Evolutionary conservation across 257 asterid genomes (phyloP), one percentile per base, ranked within the genome.

Genomic region (Perilla frutescens): DNA sequence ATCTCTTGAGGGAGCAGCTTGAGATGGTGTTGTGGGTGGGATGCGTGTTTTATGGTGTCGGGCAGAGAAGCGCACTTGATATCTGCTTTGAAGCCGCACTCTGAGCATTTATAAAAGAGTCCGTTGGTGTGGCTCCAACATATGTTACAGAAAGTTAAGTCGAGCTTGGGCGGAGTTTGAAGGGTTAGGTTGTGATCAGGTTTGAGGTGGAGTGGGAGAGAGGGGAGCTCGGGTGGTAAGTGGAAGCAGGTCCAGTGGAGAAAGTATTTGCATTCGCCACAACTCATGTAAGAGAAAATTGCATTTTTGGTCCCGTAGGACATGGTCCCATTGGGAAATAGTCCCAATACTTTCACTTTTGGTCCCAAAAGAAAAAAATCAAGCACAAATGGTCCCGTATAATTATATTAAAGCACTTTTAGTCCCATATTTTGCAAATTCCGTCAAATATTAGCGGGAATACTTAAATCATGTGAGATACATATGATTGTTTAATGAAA

Each of bases 1-100:
- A 32, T 12, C 6, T 39, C 7, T 1, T 2, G 0, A 7, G 1
- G 6, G 7, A 61, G 14, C 5, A 53, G 55, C 9, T 26, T 55
- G 48, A 59, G 68, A 47, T 14, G 59, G n/a, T 71, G 57, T 0
- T 9, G 12, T 2, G 68, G 37, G 36, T 71, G 76, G 14, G 49
- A 68, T 3, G 3, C 45, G 68, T 59, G 68, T n/a, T 47, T 59
- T 2, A 59, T 58, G 8, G 50, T 47, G 39, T 32, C 3, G 26
- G 76, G 76, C 1, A 71, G 40, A n/a, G 68, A 71, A 9, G 59
- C 60, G 29, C 76, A 71, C 39, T 71, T 71, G 29, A 58, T 15
- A 11, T 71, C 76, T 34, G 4, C 50, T 59, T 6, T 45, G n/a
- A 71, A 71, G 8, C 10, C 2, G 67, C 75, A 57, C 0, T 48